phyloP scores from a whole-genome alignment of 768 basidiomycete species.

The Peribolospora kevripleyi region DNA sequence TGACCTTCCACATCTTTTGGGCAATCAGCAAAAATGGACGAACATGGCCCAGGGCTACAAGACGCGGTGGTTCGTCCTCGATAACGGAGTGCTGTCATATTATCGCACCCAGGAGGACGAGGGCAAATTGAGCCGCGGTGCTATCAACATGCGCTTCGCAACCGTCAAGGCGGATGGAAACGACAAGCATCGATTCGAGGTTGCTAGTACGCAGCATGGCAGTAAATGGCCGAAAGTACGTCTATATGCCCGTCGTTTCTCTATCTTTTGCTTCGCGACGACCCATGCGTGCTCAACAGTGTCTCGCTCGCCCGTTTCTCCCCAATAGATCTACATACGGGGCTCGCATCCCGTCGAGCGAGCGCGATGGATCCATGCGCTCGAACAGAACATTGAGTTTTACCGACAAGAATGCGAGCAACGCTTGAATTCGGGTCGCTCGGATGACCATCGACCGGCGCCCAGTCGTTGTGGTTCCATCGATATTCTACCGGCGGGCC shows the following conservation, averaged over 20 bases:
- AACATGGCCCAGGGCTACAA: constrained; percentile 79
- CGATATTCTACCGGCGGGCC: too few species aligned
- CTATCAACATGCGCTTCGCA: constrained; percentile 66
- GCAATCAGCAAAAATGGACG: constrained; percentile 59
- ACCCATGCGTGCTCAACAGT: not conserved
- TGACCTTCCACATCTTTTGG: constrained; percentile 4
- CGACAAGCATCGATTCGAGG: constrained; percentile 56
- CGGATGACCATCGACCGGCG: too few species aligned
- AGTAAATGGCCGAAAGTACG: constrained; percentile 13
- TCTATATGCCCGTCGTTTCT: constrained; percentile 18
- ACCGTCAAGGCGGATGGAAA: constrained; percentile 25
- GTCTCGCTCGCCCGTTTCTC: not conserved
- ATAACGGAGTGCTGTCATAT: constrained; percentile 34
- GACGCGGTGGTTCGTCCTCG: constrained; percentile 76
- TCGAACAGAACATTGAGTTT: constrained; percentile 50
- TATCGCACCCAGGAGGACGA: constrained; percentile 82
- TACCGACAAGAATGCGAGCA: constrained; percentile 24
- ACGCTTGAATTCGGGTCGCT: too few species aligned
- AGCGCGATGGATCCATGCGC: constrained; percentile 57
- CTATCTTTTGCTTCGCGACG: not conserved
- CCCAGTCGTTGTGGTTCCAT: too few species aligned
- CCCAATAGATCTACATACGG: constrained; percentile 31
- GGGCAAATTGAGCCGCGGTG: constrained; percentile 54
- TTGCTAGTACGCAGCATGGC: constrained; percentile 26
- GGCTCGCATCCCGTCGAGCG: constrained; percentile 76